A percentile compares a stretch with the other conserved stretches of the same genome.
phyloP scores from a whole-genome alignment of 2,329 filamentous ascomycete species.

The Ceratocystis cubensis region DNA sequence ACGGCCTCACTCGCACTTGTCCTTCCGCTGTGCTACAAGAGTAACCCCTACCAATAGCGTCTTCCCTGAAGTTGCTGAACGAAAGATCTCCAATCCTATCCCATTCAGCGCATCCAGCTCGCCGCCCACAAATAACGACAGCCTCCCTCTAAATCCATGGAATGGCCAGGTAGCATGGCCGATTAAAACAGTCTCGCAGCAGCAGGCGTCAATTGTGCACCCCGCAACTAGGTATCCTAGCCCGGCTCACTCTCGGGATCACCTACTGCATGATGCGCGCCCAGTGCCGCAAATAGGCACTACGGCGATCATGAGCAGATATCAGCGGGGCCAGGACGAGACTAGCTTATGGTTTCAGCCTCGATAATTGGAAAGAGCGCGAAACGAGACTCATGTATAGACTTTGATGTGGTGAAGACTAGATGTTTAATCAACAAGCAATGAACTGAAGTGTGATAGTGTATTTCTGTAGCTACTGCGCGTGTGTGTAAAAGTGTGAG shows the following conservation, averaged over 20 bases:
- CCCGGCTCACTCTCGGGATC: neutral
- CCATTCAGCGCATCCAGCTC: conserved; percentile 1
- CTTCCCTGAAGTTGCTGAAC: conserved; percentile 23
- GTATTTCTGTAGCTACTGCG: too few relatives aligned
- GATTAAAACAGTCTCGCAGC: neutral
- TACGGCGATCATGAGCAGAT: neutral
- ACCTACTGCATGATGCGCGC: neutral
- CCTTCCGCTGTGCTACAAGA: conserved; percentile 40
- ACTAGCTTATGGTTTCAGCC: neutral
- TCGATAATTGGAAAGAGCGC: neutral
- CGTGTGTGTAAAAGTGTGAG: too few relatives aligned
- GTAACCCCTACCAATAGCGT: conserved; percentile 31
- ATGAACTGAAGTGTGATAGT: too few relatives aligned
- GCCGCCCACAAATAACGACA: neutral
- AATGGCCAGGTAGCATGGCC: neutral
- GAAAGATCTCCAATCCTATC: neutral
- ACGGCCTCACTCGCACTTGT: conserved; percentile 35
- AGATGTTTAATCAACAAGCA: neutral
- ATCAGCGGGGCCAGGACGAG: neutral
- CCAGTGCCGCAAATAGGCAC: neutral
- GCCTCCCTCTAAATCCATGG: neutral
- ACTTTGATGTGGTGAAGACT: neutral
- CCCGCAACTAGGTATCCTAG: neutral
- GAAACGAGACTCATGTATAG: neutral
- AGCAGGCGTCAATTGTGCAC: neutral